Evolutionary conservation across 345 rosid genomes (phyloP).

Genomic region (Linum trigynum): DNA sequence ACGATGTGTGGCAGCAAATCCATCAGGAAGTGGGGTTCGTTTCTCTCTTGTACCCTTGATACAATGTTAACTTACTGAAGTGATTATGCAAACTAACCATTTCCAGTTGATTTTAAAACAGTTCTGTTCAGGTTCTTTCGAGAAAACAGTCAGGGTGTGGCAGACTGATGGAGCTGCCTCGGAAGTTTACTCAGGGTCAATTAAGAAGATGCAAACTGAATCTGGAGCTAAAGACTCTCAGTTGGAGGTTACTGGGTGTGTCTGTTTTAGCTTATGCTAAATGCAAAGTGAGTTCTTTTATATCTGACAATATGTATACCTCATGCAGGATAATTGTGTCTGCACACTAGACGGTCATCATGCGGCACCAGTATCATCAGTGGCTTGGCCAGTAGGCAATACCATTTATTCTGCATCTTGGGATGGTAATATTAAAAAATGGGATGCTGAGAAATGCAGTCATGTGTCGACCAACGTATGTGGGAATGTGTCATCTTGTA

Average conservation of each 20-base stretch:
- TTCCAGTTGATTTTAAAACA: too few relatives aligned
- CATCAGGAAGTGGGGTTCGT: conserved; percentile 60
- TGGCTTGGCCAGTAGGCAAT: conserved; percentile 69
- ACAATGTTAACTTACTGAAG: background rate
- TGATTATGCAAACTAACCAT: conserved; percentile 9
- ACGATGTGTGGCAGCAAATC: conserved; percentile 59
- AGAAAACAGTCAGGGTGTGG: conserved; percentile 80
- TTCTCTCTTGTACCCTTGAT: conserved; percentile 10
- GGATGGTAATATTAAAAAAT: conserved; percentile 83
- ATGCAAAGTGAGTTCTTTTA: too few relatives aligned
- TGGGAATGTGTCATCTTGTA: conserved; percentile 6
- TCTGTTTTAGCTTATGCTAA: conserved; percentile 1
- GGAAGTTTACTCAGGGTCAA: conserved; percentile 44
- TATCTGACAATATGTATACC: background rate
- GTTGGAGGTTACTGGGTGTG: conserved; percentile 69
- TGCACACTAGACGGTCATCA: conserved; percentile 82
- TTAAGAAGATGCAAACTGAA: conserved; percentile 79
- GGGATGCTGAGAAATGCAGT: conserved; percentile 89
- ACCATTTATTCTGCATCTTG: conserved; percentile 79
- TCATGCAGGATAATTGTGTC: conserved; percentile 58
- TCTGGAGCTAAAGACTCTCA: conserved; percentile 49
- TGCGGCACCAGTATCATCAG: conserved; percentile 76
- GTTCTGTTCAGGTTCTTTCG: conserved; percentile 98
- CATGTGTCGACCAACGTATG: conserved; percentile 55
- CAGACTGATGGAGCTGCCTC: conserved; percentile 37